A percentile compares a stretch with the other conserved stretches of the same genome.
phyloP scores from a whole-genome alignment of 768 basidiomycete genomes.

The Tulasnella sp. region DNA sequence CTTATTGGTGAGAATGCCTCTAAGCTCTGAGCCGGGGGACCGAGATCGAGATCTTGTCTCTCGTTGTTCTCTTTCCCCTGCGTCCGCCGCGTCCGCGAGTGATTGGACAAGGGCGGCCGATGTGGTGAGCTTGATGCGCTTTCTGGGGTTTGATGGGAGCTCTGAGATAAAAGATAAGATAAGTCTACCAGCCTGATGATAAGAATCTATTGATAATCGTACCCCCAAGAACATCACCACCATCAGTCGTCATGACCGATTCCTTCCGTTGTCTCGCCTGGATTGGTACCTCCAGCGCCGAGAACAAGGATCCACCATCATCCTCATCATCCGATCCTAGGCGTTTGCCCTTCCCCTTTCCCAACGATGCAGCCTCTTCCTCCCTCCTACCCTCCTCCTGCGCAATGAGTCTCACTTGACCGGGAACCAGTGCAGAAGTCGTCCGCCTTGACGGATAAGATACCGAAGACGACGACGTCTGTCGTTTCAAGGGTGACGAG shows the following conservation, averaged over 20 bases:
- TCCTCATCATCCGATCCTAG: background rate
- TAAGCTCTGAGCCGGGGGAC: background rate
- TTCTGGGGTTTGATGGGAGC: slow-evolving; percentile 5
- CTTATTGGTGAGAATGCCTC: background rate
- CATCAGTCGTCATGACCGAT: background rate
- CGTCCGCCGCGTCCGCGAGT: background rate
- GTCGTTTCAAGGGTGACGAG: background rate
- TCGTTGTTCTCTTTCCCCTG: background rate
- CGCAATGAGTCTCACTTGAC: background rate
- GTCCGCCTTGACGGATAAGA: background rate
- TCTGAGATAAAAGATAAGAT: slow-evolving; percentile 2
- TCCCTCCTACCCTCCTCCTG: background rate
- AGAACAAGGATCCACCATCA: background rate
- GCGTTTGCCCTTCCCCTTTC: slow-evolving; percentile 11
- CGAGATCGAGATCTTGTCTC: background rate
- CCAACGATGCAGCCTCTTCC: slow-evolving; percentile 6
- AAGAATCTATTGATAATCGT: background rate
- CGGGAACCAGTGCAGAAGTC: background rate
- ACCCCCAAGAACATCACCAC: slow-evolving; percentile 8
- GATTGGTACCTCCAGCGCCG: background rate
- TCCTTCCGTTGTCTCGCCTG: slow-evolving; percentile 1
- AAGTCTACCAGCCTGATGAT: background rate
- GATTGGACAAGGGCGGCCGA: slow-evolving; percentile 5
- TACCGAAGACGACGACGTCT: background rate
- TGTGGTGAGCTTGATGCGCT: slow-evolving; percentile 3